phyloP scores from a whole-genome alignment of 169 alveolate species.

The Cryptosporidium ubiquitum region DNA sequence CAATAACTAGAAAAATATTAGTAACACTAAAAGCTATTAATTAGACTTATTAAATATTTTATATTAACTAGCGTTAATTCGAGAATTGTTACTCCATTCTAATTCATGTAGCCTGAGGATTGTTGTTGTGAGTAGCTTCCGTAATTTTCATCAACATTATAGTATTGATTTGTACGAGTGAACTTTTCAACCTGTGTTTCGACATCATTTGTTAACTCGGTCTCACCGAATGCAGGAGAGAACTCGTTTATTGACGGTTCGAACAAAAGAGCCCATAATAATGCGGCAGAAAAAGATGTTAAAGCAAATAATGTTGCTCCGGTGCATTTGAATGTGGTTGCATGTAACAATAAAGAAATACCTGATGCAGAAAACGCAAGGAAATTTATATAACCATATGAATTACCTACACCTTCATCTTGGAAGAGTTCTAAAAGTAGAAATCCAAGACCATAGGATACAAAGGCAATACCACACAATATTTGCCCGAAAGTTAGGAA shows the following conservation, averaged over 20 bases:
- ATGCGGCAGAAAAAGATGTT: slow-evolving; percentile 87
- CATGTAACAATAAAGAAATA: slow-evolving; percentile 75
- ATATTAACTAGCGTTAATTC: slow-evolving; percentile 22
- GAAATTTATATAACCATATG: slow-evolving; percentile 90
- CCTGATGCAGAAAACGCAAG: slow-evolving; percentile 33
- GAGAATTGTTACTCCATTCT: background rate
- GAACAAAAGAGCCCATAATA: slow-evolving; percentile 89
- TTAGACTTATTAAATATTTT: background rate
- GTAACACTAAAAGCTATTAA: background rate
- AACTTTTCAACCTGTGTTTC: slow-evolving; percentile 93
- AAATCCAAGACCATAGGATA: slow-evolving; percentile 88
- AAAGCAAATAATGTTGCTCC: slow-evolving; percentile 81
- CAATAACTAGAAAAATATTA: slow-evolving; percentile 3
- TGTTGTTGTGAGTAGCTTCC: slow-evolving; percentile 44
- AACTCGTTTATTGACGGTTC: slow-evolving; percentile 91
- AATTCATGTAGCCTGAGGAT: slow-evolving; percentile 50
- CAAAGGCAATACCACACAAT: slow-evolving; percentile 88
- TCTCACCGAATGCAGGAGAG: slow-evolving; percentile 92
- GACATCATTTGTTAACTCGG: slow-evolving; percentile 92
- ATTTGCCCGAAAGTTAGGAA: slow-evolving; percentile 89
- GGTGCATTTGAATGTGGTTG: slow-evolving; percentile 80
- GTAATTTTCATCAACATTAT: slow-evolving; percentile 72
- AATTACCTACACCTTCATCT: slow-evolving; percentile 93
- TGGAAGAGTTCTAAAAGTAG: slow-evolving; percentile 91
- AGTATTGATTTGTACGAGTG: slow-evolving; percentile 82